Percentiles rank a stretch among this genome's conserved stretches.
phyloP scores from a whole-genome alignment of 371 early-diverging fungal species.

The Smittium mucronatum region DNA sequence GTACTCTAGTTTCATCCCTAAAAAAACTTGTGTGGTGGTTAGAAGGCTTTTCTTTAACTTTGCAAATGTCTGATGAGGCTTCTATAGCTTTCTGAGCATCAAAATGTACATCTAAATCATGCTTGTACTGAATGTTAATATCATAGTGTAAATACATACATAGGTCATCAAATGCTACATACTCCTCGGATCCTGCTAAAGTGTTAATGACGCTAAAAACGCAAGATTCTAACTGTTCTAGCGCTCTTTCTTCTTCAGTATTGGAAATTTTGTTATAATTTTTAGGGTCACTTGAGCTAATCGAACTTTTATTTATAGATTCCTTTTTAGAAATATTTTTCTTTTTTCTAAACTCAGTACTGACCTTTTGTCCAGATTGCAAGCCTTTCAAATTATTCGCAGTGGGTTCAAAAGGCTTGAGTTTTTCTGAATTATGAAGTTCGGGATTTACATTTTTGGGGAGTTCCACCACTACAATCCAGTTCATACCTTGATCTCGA shows the following conservation, averaged over 20 bases:
- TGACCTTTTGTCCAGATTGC: background rate
- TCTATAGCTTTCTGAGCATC: slow-evolving; percentile 5
- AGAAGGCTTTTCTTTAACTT: background rate
- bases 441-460: background rate
- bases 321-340: background rate
- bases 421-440: background rate
- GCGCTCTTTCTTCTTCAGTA: background rate
- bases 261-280: background rate
- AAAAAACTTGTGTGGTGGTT: background rate
- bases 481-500: slow-evolving; percentile 56
- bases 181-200: slow-evolving; percentile 24
- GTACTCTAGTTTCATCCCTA: background rate
- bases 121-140: slow-evolving; percentile 53
- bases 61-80: background rate
- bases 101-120: slow-evolving; percentile 42
- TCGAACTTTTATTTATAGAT: background rate
- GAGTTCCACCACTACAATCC: slow-evolving; percentile 65
- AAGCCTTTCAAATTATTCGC: background rate
- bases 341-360: background rate
- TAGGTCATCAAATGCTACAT: slow-evolving; percentile 38
- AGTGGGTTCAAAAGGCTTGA: background rate
- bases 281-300: background rate
- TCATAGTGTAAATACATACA: slow-evolving; percentile 47
- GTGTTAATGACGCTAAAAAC: slow-evolving; percentile 31
- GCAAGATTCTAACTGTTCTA: slow-evolving; percentile 8